Percentiles rank a stretch among this genome's conserved stretches.
Evolutionary conservation across 768 basidiomycete species (phyloP).

Genomic region (Trametes maxima): DNA sequence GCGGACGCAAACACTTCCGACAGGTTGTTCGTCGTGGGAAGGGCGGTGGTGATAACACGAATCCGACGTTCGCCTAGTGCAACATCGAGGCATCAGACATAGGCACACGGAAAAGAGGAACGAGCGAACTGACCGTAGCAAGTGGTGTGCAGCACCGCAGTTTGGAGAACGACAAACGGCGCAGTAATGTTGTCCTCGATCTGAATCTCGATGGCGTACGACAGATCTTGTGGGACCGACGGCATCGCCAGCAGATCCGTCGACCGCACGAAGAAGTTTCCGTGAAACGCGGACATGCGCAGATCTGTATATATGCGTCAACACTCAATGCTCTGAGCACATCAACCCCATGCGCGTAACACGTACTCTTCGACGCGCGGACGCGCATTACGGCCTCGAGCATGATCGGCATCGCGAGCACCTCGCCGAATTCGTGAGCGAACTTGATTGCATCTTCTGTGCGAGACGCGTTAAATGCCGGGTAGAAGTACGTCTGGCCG

Average conservation of each 20-base stretch:
- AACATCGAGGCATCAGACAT: not conserved
- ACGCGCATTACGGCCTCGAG: conserved; percentile 98
- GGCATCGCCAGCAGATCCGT: conserved; percentile 97
- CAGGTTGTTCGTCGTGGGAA: conserved; percentile 59
- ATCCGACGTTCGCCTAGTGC: conserved; percentile 54
- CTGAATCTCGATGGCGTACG: conserved; percentile 93
- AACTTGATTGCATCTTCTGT: conserved; percentile 98
- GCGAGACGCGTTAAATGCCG: conserved; percentile 93
- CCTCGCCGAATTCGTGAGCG: conserved; percentile 94
- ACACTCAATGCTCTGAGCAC: not conserved
- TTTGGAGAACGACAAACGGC: conserved; percentile 93
- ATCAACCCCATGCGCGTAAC: not conserved
- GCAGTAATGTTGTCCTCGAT: conserved; percentile 92
- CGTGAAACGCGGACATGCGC: conserved; percentile 97
- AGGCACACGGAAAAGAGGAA: not conserved
- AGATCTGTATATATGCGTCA: conserved; percentile 51
- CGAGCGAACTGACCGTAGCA: conserved; percentile 64
- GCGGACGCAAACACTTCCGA: conserved; percentile 59
- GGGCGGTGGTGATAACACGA: conserved; percentile 58
- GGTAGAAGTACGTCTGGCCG: conserved; percentile 98
- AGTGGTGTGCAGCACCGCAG: conserved; percentile 92
- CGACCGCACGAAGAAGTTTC: conserved; percentile 97
- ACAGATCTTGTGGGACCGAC: conserved; percentile 94
- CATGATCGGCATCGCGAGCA: conserved; percentile 92
- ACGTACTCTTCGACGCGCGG: conserved; percentile 87